Conservation (phyloP, 352 stramenopile genomes). For the Pythium graminicola region DNA sequence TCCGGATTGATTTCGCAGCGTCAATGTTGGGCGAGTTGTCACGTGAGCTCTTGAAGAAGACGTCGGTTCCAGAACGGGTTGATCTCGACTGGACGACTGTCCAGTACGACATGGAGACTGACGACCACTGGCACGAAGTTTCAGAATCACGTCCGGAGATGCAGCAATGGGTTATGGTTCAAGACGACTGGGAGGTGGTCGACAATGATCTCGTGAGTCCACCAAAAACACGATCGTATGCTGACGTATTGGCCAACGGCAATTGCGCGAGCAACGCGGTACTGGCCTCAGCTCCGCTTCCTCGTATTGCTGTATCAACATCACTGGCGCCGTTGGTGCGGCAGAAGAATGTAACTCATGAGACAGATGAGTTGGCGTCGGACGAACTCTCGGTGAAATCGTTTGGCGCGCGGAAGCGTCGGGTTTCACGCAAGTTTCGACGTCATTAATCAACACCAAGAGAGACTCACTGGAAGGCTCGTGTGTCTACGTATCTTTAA, state of each 20-base stretch:
- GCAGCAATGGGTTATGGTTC: slow-evolving; percentile 49
- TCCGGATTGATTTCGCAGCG: slow-evolving; percentile 52
- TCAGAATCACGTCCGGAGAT: slow-evolving; percentile 21
- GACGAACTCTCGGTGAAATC: slow-evolving; percentile 42
- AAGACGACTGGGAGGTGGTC: slow-evolving; percentile 73
- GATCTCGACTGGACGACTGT: slow-evolving; percentile 34
- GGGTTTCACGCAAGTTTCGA: slow-evolving; percentile 17
- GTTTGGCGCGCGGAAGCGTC: slow-evolving; percentile 46
- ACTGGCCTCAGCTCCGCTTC: slow-evolving; percentile 17
- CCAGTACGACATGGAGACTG: slow-evolving; percentile 22
- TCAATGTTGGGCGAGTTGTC: slow-evolving; percentile 53
- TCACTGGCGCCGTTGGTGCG: slow-evolving; percentile 8
- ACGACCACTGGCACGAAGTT: slow-evolving; percentile 59
- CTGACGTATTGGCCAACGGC: slow-evolving; percentile 54
- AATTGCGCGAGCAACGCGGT: slow-evolving; percentile 9
- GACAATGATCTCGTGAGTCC: slow-evolving; percentile 26
- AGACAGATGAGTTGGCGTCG: not conserved
- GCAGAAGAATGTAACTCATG: slow-evolving; percentile 2
- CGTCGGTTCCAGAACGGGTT: slow-evolving; percentile 1
- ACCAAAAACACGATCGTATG: slow-evolving; percentile 47
- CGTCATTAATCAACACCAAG: not conserved
- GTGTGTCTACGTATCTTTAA: too few relatives aligned
- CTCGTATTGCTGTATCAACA: not conserved
- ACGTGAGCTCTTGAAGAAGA: slow-evolving; percentile 17
- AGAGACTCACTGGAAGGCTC: not conserved